A percentile compares a stretch with the other conserved stretches of the same genome.
Conservation (phyloP, 1,139 yeast genomes). For the Insectozyma bohioensis region DNA sequence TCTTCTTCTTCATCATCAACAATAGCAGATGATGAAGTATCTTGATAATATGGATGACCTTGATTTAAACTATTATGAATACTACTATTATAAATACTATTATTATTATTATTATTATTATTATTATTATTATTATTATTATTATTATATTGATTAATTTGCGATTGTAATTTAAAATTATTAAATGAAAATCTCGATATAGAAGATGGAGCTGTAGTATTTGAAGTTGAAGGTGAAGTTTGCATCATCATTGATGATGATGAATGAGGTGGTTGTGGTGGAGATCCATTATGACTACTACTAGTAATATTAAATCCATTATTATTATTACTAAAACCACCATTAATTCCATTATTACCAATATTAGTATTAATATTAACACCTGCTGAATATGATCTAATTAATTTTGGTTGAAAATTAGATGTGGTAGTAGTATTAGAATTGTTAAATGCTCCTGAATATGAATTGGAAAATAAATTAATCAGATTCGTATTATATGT, state of each 20-base stretch:
- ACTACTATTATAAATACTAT: too few relatives aligned
- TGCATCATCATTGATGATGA: constrained; percentile 1
- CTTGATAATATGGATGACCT: constrained; percentile 17
- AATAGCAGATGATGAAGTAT: constrained; percentile 43
- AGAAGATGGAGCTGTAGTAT: constrained; percentile 10
- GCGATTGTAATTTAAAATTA: constrained; percentile 4
- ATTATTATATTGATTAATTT: constrained; percentile 5
- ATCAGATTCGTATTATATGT: too few relatives aligned
- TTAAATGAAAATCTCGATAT: constrained; percentile 10
- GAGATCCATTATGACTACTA: constrained; percentile 10
- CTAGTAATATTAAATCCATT: too few relatives aligned
- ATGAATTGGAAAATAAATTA: constrained; percentile 9
- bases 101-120: too few relatives aligned
- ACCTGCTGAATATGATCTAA: constrained; percentile 16
- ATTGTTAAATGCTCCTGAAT: constrained; percentile 9
- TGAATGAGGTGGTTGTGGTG: constrained; percentile 17
- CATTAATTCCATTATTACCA: too few relatives aligned
- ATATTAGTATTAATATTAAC: too few relatives aligned
- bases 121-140: too few relatives aligned
- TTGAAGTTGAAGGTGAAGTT: constrained; percentile 9
- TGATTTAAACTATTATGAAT: too few relatives aligned
- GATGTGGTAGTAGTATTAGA: neutral
- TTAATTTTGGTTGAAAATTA: constrained; percentile 5
- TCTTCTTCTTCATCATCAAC: constrained; percentile 38
- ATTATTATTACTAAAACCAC: too few relatives aligned